These are phyloP conservation scores for Asparagopsis taxiformis DNA, from an alignment of 31 red algal genomes.

Conservation along the genomic window DNA sequence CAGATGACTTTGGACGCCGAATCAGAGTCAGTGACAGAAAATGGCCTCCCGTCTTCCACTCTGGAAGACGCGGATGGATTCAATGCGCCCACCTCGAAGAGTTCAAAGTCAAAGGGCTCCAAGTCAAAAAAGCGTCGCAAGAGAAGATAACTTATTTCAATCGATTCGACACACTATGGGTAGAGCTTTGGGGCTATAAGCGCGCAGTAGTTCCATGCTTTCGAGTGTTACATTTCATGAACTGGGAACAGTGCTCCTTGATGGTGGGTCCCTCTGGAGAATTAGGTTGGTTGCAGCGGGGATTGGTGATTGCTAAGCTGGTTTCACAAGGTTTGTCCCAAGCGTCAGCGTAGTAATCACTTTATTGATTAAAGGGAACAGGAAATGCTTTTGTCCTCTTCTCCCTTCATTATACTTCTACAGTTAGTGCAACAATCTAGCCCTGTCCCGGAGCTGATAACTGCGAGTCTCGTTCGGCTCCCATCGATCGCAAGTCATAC, in stretches of 20 bases:
- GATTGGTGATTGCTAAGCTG: too few relatives aligned
- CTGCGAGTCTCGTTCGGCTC: conserved; percentile 34
- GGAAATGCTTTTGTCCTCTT: too few relatives aligned
- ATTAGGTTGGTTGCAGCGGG: too few relatives aligned
- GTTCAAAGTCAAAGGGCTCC: conserved; percentile 11
- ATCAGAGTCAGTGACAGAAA: background rate
- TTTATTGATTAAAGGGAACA: too few relatives aligned
- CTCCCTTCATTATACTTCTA: too few relatives aligned
- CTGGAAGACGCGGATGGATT: conserved; percentile 50
- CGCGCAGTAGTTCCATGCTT: background rate
- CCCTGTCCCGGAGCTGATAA: background rate
- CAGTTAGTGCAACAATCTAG: background rate
- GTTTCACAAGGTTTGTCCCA: too few relatives aligned
- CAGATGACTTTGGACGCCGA: conserved; percentile 3
- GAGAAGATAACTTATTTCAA: conserved; percentile 23
- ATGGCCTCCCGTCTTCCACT: background rate
- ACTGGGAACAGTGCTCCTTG: too few relatives aligned
- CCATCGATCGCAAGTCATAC: conserved; percentile 55
- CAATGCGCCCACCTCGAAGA: conserved; percentile 11
- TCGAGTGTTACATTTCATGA: too few relatives aligned
- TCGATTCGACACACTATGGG: background rate
- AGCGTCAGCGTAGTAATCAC: too few relatives aligned
- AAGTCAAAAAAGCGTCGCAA: conserved; percentile 55
- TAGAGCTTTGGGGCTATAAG: background rate
- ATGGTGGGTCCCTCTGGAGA: too few relatives aligned